Evolutionary conservation across 768 basidiomycete genomes (phyloP).

Genomic region (Cystofilobasidium capitatum): DNA sequence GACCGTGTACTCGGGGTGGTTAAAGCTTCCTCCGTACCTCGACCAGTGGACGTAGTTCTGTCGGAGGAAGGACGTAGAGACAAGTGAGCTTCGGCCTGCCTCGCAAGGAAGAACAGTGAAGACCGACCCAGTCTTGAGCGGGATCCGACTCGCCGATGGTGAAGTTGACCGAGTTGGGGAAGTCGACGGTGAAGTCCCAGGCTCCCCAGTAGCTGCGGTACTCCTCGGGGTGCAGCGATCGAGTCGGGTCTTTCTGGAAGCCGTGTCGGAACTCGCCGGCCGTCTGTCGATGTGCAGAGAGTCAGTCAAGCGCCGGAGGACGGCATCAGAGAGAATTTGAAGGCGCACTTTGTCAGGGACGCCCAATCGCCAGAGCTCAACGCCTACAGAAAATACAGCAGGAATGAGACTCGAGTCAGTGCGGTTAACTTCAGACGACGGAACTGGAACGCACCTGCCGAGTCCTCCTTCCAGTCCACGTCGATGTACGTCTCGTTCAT

Average conservation of each 20-base stretch:
- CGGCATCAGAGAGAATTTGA: conserved; percentile 3
- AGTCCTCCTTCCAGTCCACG: not conserved
- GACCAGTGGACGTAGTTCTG: conserved; percentile 30
- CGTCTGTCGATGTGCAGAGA: not conserved
- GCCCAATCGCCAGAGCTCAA: conserved; percentile 32
- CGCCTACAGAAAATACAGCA: conserved; percentile 14
- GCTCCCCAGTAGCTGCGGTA: conserved; percentile 33
- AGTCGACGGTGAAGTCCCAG: conserved; percentile 32
- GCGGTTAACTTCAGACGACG: conserved; percentile 14
- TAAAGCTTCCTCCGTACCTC: conserved; percentile 27
- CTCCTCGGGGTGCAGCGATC: conserved; percentile 29
- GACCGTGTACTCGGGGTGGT: not conserved
- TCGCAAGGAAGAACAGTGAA: not conserved
- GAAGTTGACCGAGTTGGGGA: conserved; percentile 32
- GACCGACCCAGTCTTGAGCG: conserved; percentile 27
- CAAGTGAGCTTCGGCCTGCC: not conserved
- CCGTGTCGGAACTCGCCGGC: conserved; percentile 33
- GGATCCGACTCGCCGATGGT: conserved; percentile 26
- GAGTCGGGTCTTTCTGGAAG: conserved; percentile 26
- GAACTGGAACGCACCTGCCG: not conserved
- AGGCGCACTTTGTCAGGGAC: too few species aligned
- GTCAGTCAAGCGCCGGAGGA: not conserved
- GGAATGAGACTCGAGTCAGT: conserved; percentile 17
- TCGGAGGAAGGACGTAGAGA: not conserved
- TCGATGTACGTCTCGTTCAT: conserved; percentile 9